Evolutionary conservation across 805 yeast genomes (phyloP), one percentile per base, ranked within the genome.

Genomic region (Saturnispora galanensis): DNA sequence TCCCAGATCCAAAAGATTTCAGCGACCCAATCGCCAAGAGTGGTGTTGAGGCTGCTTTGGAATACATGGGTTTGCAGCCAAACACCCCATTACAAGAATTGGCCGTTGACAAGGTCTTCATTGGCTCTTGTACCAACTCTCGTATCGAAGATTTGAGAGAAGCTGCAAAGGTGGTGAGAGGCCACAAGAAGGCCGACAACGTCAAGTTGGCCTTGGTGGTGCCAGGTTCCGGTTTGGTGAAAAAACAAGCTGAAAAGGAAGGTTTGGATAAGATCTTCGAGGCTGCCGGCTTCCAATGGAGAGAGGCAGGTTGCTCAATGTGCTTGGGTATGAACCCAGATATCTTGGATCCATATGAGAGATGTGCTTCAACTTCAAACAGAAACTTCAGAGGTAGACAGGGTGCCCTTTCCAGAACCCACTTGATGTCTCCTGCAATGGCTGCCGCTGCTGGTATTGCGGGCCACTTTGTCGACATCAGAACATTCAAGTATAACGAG

Each of bases 301-400:
- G 98, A 72, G 98, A 93, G 70, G 97, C 98, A 53, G 98, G 98
- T 50, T 93, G 98, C 70, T 90, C 97, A 35, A 93, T 93, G 98
- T 93, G 98, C 71, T 76, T 93, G 43, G 98, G 98, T 66, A 93
- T 93, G 98, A 93, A 93, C 70, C 97, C 97, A 36, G 98, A 93
- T 70, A 90, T 93, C 56, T 76, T 93, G 60, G 76, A 80, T 50
- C 98, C 98, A 35, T 78, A 84, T 60, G 98, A 93, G 68, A 81
- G 98, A 69, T 93, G 98, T 71, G 98, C 98, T 8, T 89, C 97
- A 11, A 93, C 98, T 15, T 90, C 97, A 17, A 93, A 93, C 75
- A 84, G 98, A 76, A 93, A 93, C 71, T 93, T 93, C 62, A 97
- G 90, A 67, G 98, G 98, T 57, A 89, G 98, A 68, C 98, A 93